Evolutionary conservation across 2,329 filamentous ascomycete genomes (phyloP).

Genomic region (Camillea tinctor): DNA sequence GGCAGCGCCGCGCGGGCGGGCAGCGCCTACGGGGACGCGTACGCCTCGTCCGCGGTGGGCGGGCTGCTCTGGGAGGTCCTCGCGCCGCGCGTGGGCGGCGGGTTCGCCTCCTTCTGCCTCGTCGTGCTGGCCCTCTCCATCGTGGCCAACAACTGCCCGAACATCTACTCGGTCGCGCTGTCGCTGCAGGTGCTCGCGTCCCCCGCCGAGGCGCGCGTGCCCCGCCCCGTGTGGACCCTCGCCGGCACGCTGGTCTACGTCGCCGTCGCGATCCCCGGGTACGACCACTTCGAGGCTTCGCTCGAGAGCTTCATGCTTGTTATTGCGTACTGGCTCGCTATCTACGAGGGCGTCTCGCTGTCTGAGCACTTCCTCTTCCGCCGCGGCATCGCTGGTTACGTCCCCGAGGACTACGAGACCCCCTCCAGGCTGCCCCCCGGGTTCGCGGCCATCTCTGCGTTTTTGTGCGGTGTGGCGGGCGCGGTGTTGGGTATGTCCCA

Average conservation of each 20-base stretch:
- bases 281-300: slow-evolving; percentile 61
- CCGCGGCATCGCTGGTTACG: slow-evolving; percentile 59
- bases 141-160: slow-evolving; percentile 69
- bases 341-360: slow-evolving; percentile 66
- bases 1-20: slow-evolving; percentile 62
- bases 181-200: slow-evolving; percentile 65
- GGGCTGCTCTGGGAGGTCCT: slow-evolving; percentile 67
- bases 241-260: slow-evolving; percentile 63
- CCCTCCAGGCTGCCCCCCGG: slow-evolving; percentile 59
- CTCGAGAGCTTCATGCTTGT: slow-evolving; percentile 70
- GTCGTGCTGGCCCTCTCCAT: slow-evolving; percentile 65
- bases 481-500: slow-evolving; percentile 71
- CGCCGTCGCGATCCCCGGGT: slow-evolving; percentile 69
- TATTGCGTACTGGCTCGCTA: slow-evolving; percentile 72
- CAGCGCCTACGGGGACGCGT: slow-evolving; percentile 53
- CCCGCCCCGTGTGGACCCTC: slow-evolving; percentile 66
- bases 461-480: slow-evolving; percentile 62
- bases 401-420: slow-evolving; percentile 57
- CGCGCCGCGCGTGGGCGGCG: slow-evolving; percentile 55
- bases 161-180: slow-evolving; percentile 69
- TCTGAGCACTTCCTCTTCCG: slow-evolving; percentile 69
- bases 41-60: slow-evolving; percentile 57
- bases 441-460: slow-evolving; percentile 61
- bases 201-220: slow-evolving; percentile 47
- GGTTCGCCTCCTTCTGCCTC: slow-evolving; percentile 71